These are phyloP conservation scores for Beverwykella pulmonaria DNA, from an alignment of 495 filamentous ascomycete species.

Conservation along the genomic window DNA sequence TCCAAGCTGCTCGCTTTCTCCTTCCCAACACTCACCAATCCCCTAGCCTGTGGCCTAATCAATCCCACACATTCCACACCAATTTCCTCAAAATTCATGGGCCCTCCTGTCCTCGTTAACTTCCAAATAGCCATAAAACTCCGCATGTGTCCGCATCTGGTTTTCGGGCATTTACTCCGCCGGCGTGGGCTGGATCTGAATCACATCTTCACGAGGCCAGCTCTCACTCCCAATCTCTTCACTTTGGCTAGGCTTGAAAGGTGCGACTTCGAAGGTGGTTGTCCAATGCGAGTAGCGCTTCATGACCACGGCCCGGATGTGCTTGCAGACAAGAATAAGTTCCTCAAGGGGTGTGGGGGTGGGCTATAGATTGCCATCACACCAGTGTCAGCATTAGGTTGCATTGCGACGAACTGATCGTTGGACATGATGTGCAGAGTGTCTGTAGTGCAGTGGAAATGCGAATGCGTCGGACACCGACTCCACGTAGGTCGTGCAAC, in stretches of 20 bases:
- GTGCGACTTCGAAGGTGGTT: not conserved
- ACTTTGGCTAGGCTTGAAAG: not conserved
- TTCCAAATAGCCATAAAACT: too few relatives aligned
- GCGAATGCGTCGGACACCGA: too few relatives aligned
- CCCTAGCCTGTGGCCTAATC: not conserved
- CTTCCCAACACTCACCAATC: not conserved
- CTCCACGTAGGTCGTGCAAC: too few relatives aligned
- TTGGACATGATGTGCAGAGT: not conserved
- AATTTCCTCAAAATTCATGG: not conserved
- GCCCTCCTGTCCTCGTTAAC: not conserved
- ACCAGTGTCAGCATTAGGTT: not conserved
- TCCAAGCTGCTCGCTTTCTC: not conserved
- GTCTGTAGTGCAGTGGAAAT: not conserved
- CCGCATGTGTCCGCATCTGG: too few relatives aligned
- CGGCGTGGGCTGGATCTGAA: not conserved
- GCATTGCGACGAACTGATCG: not conserved
- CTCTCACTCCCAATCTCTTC: not conserved
- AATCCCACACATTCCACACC: not conserved
- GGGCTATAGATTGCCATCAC: not conserved
- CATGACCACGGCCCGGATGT: not conserved
- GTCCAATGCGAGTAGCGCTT: not conserved
- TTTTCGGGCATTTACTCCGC: not conserved
- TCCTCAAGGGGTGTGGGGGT: not conserved
- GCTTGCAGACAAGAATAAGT: not conserved
- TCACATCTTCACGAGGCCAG: not conserved